Evolutionary conservation across 2,329 filamentous ascomycete species (phyloP), one percentile per base, ranked within the genome.

Genomic region (Decorospora gaudefroyi): DNA sequence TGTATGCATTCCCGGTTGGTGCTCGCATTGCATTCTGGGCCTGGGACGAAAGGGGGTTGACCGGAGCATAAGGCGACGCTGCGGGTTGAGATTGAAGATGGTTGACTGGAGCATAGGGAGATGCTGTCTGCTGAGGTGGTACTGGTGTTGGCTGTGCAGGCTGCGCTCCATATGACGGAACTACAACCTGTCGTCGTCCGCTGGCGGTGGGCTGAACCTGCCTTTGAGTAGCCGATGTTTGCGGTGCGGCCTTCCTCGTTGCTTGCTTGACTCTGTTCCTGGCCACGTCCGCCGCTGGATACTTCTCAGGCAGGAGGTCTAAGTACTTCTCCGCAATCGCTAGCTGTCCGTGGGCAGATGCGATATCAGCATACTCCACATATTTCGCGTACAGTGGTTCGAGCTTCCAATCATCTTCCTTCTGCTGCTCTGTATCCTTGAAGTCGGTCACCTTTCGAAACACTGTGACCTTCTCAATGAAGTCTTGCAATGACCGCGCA

Each of bases 381-480:
- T 99, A 99, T 73, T 96, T 96, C 68, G 90, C 86, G 71, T 99
- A 99, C 39, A 99, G 76, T 2, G 85, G 79, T 25, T 84, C 81
- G 47, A 99, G 83, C 74, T 95, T 96, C 92, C 92, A 99, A 59
- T 86, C 88, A 1, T 85, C 84, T 7, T 81, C 78, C 57, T 88
- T 81, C 32, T 75, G 74, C 53, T 82, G 82, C 64, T 96, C 90
- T 6, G 74, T 72, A 67, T 99, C 93, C 60, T 87, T 76, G 76
- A 96, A 99, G 64, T 92, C 90, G 51, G 90, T 91, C 29, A 96
- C 91, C 57, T 93, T 83, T 41, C 93, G 86, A 84, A 99, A 99
- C 40, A 99, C 83, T 0, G 91, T 95, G 32, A 99, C 93, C 78
- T 99, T 99, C 74, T 99, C 93, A 51, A 99, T 95, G 65, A 99